These are phyloP conservation scores for Ganoderma lucidum DNA, from an alignment of 1,284 basidiomycete species.

Conservation along the genomic window DNA sequence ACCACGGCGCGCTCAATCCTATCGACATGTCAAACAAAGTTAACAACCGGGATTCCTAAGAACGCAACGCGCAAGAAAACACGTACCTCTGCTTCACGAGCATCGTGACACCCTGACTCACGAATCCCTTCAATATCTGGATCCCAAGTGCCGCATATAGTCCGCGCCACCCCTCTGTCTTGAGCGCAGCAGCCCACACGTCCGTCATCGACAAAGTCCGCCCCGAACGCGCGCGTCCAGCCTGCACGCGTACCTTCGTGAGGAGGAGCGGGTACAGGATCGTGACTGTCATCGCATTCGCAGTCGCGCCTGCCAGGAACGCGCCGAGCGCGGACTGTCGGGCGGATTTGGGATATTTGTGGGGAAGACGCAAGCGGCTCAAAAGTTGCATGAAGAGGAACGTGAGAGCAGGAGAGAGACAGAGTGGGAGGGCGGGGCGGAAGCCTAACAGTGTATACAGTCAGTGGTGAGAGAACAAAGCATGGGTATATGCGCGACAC, in stretches of 20 bases:
- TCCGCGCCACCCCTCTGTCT: constrained; percentile 44
- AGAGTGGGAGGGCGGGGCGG: constrained; percentile 55
- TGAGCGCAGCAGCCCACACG: constrained; percentile 36
- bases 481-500: constrained; percentile 2
- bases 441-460: constrained; percentile 49
- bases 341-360: constrained; percentile 4
- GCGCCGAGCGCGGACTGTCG: constrained; percentile 45
- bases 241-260: constrained; percentile 63
- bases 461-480: background rate
- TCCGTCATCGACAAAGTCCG: constrained; percentile 31
- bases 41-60: background rate
- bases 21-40: background rate
- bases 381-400: constrained; percentile 62
- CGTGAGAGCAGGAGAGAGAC: constrained; percentile 62
- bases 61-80: background rate
- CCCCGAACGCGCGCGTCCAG: constrained; percentile 35
- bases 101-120: constrained; percentile 64
- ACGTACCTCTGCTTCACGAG: constrained; percentile 60
- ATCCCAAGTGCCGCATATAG: constrained; percentile 62
- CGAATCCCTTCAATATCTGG: constrained; percentile 61
- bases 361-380: constrained; percentile 42
- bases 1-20: constrained; percentile 20
- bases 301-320: constrained; percentile 61
- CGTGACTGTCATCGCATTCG: constrained; percentile 50
- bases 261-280: constrained; percentile 64